Conservation (phyloP, 2,329 filamentous ascomycete genomes). For the Xylaria sp. region DNA sequence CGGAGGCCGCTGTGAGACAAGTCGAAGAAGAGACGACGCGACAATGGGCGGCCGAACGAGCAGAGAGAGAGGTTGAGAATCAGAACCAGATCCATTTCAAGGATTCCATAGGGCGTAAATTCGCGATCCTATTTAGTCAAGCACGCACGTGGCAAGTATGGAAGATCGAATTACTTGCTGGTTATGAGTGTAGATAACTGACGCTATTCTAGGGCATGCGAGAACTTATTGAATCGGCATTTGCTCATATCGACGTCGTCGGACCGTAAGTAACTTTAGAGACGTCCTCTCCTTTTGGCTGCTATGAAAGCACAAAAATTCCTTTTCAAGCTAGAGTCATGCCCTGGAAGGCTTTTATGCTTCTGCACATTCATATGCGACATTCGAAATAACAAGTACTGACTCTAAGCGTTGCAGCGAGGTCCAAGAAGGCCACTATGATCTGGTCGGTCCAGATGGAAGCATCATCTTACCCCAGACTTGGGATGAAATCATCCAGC, state of each 20-base stretch:
- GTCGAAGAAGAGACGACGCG: conserved; percentile 22
- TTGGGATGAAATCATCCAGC: conserved; percentile 81
- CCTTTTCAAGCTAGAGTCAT: neutral
- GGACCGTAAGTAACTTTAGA: conserved; percentile 58
- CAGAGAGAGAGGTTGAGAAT: conserved; percentile 28
- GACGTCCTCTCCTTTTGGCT: too few relatives aligned
- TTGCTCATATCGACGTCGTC: conserved; percentile 78
- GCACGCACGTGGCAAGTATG: conserved; percentile 33
- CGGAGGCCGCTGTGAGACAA: conserved; percentile 15
- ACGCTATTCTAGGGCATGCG: conserved; percentile 75
- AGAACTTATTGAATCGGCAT: conserved; percentile 82
- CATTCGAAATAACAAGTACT: neutral
- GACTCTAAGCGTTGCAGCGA: conserved; percentile 52
- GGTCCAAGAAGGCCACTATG: conserved; percentile 79
- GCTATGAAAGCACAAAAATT: neutral
- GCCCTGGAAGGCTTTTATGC: neutral
- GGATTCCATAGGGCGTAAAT: conserved; percentile 35
- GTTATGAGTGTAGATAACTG: conserved; percentile 4
- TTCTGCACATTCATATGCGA: neutral
- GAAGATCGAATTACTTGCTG: neutral
- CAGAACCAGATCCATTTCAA: conserved; percentile 33
- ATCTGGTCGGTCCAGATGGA: conserved; percentile 78
- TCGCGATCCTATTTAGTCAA: conserved; percentile 29
- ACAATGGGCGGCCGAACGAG: conserved; percentile 30
- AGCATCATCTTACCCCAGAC: conserved; percentile 82